phyloP scores from a whole-genome alignment of 2,329 filamentous ascomycete species.

The Stachybotrys chartarum region DNA sequence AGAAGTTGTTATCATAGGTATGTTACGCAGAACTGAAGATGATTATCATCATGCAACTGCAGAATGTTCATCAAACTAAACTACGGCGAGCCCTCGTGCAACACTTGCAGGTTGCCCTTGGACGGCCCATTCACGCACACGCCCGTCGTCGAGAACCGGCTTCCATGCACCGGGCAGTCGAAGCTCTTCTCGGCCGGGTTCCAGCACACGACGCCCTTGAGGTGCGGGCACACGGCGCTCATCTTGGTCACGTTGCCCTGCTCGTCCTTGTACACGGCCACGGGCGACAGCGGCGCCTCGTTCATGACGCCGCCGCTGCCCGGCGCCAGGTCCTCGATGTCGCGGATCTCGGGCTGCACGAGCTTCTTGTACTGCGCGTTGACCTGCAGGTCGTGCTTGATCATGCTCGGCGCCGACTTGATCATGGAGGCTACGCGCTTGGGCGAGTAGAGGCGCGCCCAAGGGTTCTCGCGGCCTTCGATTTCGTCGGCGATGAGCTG shows the following conservation, averaged over 20 bases:
- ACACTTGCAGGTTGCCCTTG: constrained; percentile 1
- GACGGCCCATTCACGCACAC: constrained; percentile 10
- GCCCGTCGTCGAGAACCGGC: constrained; percentile 21
- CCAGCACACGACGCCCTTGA: constrained; percentile 50
- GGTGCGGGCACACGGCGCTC: constrained; percentile 48
- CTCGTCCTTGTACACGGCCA: constrained; percentile 51
- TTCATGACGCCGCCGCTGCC: constrained; percentile 48
- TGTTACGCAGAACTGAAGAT: too few relatives aligned
- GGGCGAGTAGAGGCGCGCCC: constrained; percentile 43
- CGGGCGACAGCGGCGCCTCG: constrained; percentile 32
- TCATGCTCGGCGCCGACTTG: constrained; percentile 35
- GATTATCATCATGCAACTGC: too few relatives aligned
- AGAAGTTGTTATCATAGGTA: too few relatives aligned
- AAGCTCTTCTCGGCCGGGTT: constrained; percentile 45
- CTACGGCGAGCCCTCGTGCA: background rate
- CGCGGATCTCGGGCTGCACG: constrained; percentile 43
- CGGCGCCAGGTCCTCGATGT: constrained; percentile 45
- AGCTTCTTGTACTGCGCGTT: constrained; percentile 50
- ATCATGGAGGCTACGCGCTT: constrained; percentile 35
- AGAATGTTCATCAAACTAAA: background rate
- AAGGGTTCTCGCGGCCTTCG: constrained; percentile 37
- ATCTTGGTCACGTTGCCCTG: constrained; percentile 40
- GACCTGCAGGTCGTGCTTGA: constrained; percentile 45
- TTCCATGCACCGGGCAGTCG: constrained; percentile 42
- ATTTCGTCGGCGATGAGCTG: constrained; percentile 47